Conservation (phyloP, 129 eudicot species). For the Cynara cardunculus region DNA sequence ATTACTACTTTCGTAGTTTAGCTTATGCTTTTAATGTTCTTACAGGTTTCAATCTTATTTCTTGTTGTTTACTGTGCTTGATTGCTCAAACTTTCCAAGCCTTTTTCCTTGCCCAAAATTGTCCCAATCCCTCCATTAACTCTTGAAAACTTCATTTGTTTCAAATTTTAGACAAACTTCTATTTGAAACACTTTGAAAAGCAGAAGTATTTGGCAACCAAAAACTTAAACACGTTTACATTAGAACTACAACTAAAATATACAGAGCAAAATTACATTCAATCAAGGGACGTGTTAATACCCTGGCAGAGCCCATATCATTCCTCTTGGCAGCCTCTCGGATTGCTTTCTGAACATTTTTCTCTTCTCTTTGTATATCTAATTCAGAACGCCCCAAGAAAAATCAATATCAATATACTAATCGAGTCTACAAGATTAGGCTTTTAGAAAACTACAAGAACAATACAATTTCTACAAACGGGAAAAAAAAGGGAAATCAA, state of each 20-base stretch:
- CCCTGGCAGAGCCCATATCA: conserved; percentile 90
- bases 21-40: neutral
- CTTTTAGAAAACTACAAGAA: too few species aligned
- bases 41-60: too few species aligned
- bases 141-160: neutral
- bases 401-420: neutral
- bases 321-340: conserved; percentile 83
- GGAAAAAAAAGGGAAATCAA: neutral
- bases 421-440: neutral
- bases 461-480: neutral
- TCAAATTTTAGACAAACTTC: too few species aligned
- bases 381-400: neutral
- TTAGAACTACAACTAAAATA: neutral
- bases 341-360: conserved; percentile 80
- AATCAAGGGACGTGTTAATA: neutral
- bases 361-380: conserved; percentile 88
- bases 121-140: neutral
- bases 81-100: neutral
- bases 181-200: neutral
- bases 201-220: neutral
- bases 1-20: neutral
- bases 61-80: neutral
- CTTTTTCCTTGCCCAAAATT: neutral
- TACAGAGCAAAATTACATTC: neutral
- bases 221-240: too few species aligned